Percentiles rank a stretch among this genome's conserved stretches.
These are phyloP conservation scores for Cynanchum wilfordii DNA, from an alignment of 257 asterid species.

Conservation along the genomic window DNA sequence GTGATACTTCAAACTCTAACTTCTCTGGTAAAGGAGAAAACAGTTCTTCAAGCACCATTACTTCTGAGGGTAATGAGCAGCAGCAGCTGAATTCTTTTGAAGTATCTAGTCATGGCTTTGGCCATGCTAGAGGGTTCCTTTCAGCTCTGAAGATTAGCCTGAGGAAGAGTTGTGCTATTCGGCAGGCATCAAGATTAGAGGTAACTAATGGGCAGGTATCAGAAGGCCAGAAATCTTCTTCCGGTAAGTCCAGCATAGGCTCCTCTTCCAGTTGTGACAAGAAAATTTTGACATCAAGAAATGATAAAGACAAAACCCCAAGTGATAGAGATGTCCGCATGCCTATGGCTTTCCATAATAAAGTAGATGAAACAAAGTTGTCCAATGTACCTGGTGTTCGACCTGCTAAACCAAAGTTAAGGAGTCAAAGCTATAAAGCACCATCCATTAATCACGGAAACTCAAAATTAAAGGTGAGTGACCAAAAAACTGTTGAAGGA, in stretches of 20 bases:
- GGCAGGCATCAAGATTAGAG: constrained; percentile 39
- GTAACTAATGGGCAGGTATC: constrained; percentile 21
- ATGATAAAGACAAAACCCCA: constrained; percentile 21
- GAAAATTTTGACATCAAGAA: constrained; percentile 10
- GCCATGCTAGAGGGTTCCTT: constrained; percentile 23
- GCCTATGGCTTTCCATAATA: constrained; percentile 8
- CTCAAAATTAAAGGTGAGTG: constrained; percentile 24
- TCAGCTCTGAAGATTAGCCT: constrained; percentile 32
- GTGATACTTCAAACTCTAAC: constrained; percentile 12
- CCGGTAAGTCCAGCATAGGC: constrained; percentile 38
- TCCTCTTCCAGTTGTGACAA: constrained; percentile 24
- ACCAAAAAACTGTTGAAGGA: not conserved
- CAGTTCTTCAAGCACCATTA: constrained; percentile 23
- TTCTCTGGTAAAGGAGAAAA: constrained; percentile 14
- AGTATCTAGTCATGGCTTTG: constrained; percentile 25
- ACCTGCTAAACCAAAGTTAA: constrained; percentile 14
- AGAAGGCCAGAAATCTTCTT: constrained; percentile 31
- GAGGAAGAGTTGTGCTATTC: constrained; percentile 39
- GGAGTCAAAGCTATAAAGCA: constrained; percentile 5
- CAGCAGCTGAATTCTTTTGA: constrained; percentile 17
- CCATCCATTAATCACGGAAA: constrained; percentile 14
- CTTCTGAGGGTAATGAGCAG: constrained; percentile 21
- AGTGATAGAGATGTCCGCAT: constrained; percentile 21
- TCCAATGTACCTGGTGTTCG: constrained; percentile 15
- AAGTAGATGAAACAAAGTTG: constrained; percentile 10